Base-by-base conservation (phyloP, 495 filamentous ascomycete species). In the Penicillium crystallinum region DNA sequence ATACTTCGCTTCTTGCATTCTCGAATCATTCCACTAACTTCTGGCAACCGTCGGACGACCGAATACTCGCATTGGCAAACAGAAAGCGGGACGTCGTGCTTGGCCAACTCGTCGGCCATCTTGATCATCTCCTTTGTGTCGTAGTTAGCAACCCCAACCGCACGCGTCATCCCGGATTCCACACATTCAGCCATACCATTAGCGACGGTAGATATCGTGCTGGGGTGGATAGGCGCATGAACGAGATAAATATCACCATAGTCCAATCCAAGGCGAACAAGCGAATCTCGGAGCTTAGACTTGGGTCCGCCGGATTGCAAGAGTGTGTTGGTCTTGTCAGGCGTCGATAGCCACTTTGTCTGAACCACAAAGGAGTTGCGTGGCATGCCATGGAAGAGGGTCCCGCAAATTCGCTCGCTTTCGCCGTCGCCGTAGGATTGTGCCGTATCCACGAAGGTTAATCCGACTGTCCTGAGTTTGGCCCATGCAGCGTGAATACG, bases 241-340 rank as follows among this genome's bases (percentile, higher is more conserved):
- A 27, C 23, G 23, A 27, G 23, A 7, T 27, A 27, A 7, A 27
- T 27, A 27, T 27, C 23, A 27, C 3, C 23, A 7, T 27, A 27
- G 33, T 87, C 83, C 33, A 90, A 64, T 7, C 81, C 77, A 15
- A 93, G 73, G 44, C 83, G 86, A 56, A 79, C 69, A 51, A 93
- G 79, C 9, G 63, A 66, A 3, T 49, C 48, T 25, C 46, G 37
- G 6, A 66, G 55, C 33, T 47, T 54, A 15, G 37, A 35, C 36
- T 58, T 57, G 0, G 58, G 60, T 4, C 57, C 61, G 6, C 52
- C 46, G 9, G 54, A 38, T 41, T 64, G 60, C 30, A 61, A 18
- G 15, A 65, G 12, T 10, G 52, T 45, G 15, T 58, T 63, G 14
- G 37, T 53, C 37, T 56, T 19, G 17, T 56, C 52, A 5, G 53